These are phyloP conservation scores for Pseudogymnoascus sp. DNA, from an alignment of 2,329 filamentous ascomycete species.

Conservation along the genomic window DNA sequence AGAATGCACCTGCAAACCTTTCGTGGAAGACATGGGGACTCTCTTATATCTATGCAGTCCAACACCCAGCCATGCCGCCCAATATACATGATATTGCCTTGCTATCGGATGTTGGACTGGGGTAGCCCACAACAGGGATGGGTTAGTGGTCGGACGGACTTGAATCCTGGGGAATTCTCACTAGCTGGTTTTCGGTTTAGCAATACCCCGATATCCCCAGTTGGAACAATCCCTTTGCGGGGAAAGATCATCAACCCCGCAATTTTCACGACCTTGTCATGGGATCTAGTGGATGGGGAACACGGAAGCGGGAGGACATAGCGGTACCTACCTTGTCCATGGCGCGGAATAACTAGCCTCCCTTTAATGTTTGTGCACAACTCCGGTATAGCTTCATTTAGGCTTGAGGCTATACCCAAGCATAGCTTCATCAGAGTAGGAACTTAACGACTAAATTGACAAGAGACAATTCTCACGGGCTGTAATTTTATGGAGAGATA, in stretches of 20 bases:
- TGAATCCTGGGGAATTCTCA: not conserved
- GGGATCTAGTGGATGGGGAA: not conserved
- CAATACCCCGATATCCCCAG: not conserved
- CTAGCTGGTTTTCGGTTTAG: not conserved
- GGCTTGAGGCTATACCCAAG: not conserved
- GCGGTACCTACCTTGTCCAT: not conserved
- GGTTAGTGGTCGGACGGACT: not conserved
- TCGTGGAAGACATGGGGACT: not conserved
- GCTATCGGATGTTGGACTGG: not conserved
- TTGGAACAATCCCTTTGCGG: not conserved
- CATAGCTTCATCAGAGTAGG: not conserved
- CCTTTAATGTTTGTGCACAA: not conserved
- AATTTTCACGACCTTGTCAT: not conserved
- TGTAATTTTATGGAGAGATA: not conserved
- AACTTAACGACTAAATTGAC: not conserved
- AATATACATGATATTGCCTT: not conserved
- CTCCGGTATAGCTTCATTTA: not conserved
- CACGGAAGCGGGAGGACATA: not conserved
- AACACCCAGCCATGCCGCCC: not conserved
- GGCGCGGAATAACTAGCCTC: not conserved
- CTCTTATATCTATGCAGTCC: not conserved
- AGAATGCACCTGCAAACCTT: not conserved
- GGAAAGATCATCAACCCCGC: not conserved
- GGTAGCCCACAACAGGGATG: not conserved
- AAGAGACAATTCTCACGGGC: not conserved